phyloP scores from a whole-genome alignment of 371 early-diverging fungal genomes.

The Phascolomyces articulosus region DNA sequence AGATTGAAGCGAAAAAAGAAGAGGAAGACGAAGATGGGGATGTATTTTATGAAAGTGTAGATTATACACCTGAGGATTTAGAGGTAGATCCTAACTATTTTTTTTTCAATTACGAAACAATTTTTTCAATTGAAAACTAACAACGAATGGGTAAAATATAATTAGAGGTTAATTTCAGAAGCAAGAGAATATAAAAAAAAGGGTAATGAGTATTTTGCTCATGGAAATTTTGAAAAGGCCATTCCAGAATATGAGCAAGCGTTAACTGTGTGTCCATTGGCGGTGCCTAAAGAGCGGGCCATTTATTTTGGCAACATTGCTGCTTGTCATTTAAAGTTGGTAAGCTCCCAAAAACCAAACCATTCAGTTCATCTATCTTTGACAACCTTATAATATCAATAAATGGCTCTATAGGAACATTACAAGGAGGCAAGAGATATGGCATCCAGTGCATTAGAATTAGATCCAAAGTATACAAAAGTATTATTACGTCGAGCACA shows the following conservation, averaged over 20 bases:
- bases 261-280: slow-evolving; percentile 55
- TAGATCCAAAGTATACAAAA: slow-evolving; percentile 75
- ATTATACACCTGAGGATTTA: slow-evolving; percentile 37
- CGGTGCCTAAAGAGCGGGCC: slow-evolving; percentile 48
- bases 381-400: too few relatives aligned
- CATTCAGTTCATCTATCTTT: too few relatives aligned
- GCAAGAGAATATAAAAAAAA: slow-evolving; percentile 52
- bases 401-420: slow-evolving; percentile 43
- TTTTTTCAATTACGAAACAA: too few relatives aligned
- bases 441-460: slow-evolving; percentile 66
- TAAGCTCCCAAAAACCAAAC: slow-evolving; percentile 19
- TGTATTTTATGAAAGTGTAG: slow-evolving; percentile 43
- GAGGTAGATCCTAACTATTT: slow-evolving; percentile 21
- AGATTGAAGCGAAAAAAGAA: neutral
- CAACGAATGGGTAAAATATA: neutral
- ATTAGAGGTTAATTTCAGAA: slow-evolving; percentile 39
- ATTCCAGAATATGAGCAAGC: slow-evolving; percentile 65
- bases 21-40: slow-evolving; percentile 41
- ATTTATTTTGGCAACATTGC: slow-evolving; percentile 69
- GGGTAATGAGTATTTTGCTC: slow-evolving; percentile 60
- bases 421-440: slow-evolving; percentile 51
- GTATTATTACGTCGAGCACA: slow-evolving; percentile 81
- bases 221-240: slow-evolving; percentile 54
- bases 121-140: too few relatives aligned
- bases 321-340: slow-evolving; percentile 69